A percentile compares a stretch with the other conserved stretches of the same genome.
Conservation (phyloP, 2,329 filamentous ascomycete genomes). For the Fusarium decemcellulare region DNA sequence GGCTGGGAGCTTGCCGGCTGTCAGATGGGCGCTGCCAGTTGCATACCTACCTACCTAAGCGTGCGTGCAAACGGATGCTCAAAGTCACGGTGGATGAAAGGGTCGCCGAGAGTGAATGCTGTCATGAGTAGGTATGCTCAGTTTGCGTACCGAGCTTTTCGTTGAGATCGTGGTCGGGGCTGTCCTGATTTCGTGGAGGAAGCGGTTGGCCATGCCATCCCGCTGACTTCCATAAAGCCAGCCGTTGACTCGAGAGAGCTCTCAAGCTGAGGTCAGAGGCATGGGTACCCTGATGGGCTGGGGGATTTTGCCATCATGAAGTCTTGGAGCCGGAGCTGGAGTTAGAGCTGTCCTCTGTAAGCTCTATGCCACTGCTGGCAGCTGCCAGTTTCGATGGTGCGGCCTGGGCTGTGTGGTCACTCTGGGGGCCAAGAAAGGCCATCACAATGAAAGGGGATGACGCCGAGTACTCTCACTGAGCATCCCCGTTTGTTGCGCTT, state of each 20-base stretch:
- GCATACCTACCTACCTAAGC: neutral
- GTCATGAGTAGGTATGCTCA: too few relatives aligned
- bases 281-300: conserved; percentile 3
- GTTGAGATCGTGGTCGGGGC: neutral
- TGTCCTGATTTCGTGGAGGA: neutral
- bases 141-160: neutral
- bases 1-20: conserved; percentile 7
- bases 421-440: neutral
- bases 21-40: conserved; percentile 4
- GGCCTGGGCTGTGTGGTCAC: neutral
- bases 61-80: neutral
- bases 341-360: neutral
- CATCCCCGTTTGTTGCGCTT: neutral
- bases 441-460: neutral
- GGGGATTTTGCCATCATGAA: neutral
- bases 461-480: neutral
- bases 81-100: neutral
- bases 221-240: too few relatives aligned
- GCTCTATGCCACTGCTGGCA: neutral
- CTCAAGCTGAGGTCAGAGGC: neutral
- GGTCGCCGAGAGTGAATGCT: neutral
- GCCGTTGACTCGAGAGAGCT: neutral
- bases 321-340: neutral
- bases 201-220: too few relatives aligned
- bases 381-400: neutral